phyloP scores from a whole-genome alignment of 2,329 filamentous ascomycete genomes.

The Stagonosporopsis vannaccii region DNA sequence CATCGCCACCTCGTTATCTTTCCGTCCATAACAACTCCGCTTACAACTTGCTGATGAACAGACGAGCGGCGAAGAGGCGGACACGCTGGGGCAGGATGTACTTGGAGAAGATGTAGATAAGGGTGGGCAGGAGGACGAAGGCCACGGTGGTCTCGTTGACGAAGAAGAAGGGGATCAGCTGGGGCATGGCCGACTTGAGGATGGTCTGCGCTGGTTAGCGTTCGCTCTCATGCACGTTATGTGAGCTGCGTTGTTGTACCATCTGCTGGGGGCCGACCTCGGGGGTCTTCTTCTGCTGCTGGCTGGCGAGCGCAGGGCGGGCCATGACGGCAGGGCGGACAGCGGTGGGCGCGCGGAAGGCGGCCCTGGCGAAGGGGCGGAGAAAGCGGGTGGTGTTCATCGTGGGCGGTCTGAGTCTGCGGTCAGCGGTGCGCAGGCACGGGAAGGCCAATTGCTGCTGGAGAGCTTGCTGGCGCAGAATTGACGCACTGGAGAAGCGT shows the following conservation, averaged over 20 bases:
- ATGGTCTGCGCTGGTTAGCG: conserved; percentile 43
- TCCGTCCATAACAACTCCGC: conserved; percentile 13
- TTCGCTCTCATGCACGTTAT: background rate
- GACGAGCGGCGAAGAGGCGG: conserved; percentile 50
- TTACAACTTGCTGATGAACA: conserved; percentile 57
- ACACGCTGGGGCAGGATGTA: conserved; percentile 54
- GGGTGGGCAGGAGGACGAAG: conserved; percentile 51
- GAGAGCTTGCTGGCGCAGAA: conserved; percentile 22
- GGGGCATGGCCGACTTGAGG: conserved; percentile 54
- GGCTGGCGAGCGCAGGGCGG: conserved; percentile 45
- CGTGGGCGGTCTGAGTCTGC: conserved; percentile 42
- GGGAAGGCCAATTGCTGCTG: conserved; percentile 36
- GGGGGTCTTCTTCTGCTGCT: conserved; percentile 46
- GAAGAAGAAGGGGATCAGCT: conserved; percentile 56
- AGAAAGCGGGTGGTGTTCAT: conserved; percentile 54
- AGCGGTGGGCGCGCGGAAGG: conserved; percentile 49
- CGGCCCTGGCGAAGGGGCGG: conserved; percentile 51
- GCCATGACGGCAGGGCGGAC: conserved; percentile 46
- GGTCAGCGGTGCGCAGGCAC: conserved; percentile 40
- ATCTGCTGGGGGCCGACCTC: conserved; percentile 45
- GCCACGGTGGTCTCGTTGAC: conserved; percentile 54
- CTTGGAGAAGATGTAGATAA: conserved; percentile 55
- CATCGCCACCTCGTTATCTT: conserved; percentile 18
- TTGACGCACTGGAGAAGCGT: conserved; percentile 43
- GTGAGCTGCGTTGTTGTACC: conserved; percentile 26